These are phyloP conservation scores for Cochlearia excelsa DNA, from an alignment of 345 rosid genomes.

Conservation along the genomic window DNA sequence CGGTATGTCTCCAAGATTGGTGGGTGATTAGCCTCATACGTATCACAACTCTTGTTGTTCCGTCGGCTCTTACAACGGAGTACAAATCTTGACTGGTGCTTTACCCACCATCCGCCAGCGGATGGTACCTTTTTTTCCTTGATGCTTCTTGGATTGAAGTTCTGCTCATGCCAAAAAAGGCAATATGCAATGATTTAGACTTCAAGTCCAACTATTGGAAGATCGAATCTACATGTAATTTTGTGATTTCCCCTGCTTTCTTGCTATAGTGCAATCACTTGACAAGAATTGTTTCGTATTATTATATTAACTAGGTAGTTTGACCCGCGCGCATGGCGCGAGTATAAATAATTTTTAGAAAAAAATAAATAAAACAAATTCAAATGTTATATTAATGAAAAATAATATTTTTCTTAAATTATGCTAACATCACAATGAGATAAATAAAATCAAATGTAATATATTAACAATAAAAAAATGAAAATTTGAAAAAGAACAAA, in stretches of 20 bases:
- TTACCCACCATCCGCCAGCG: constrained; percentile 95
- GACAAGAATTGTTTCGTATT: not conserved
- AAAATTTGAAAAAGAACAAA: too few relatives aligned
- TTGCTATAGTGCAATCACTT: constrained; percentile 13
- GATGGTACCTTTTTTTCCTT: constrained; percentile 91
- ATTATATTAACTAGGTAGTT: too few relatives aligned
- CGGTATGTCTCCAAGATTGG: too few relatives aligned
- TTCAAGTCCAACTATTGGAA: constrained; percentile 86
- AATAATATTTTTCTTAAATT: too few relatives aligned
- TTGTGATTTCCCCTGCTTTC: not conserved
- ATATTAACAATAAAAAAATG: too few relatives aligned
- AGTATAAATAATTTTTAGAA: too few relatives aligned
- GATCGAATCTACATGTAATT: constrained; percentile 89
- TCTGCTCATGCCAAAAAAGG: constrained; percentile 87
- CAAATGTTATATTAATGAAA: too few relatives aligned
- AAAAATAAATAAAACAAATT: too few relatives aligned
- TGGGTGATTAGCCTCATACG: too few relatives aligned
- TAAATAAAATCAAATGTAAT: too few relatives aligned
- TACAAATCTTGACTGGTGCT: constrained; percentile 79
- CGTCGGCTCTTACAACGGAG: constrained; percentile 93
- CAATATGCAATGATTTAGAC: constrained; percentile 76
- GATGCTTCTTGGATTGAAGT: constrained; percentile 98
- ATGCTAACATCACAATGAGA: too few relatives aligned
- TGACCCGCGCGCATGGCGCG: too few relatives aligned
- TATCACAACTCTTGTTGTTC: constrained; percentile 74